phyloP scores from a whole-genome alignment of 495 filamentous ascomycete species.

The Coniosporium apollinis region DNA sequence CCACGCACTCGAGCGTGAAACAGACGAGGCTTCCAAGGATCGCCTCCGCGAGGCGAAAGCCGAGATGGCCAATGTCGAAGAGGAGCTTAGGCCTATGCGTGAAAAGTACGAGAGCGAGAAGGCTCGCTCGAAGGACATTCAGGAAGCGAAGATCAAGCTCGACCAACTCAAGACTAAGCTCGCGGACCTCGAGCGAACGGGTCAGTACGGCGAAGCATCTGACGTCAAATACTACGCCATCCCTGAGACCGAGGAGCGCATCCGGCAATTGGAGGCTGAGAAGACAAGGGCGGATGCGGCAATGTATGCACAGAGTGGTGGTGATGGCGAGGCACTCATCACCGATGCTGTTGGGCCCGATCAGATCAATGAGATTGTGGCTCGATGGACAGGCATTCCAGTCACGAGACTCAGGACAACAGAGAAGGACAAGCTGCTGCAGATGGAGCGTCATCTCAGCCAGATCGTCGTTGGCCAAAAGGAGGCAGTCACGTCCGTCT shows the following conservation, averaged over 20 bases:
- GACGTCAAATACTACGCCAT: constrained; percentile 96
- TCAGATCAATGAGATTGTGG: constrained; percentile 98
- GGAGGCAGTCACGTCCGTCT: constrained; percentile 85
- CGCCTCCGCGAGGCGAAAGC: constrained; percentile 69
- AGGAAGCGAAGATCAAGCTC: constrained; percentile 91
- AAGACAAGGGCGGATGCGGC: constrained; percentile 64
- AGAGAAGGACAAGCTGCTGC: constrained; percentile 89
- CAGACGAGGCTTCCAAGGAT: constrained; percentile 76
- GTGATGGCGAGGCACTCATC: constrained; percentile 46
- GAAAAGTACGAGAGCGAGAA: constrained; percentile 94
- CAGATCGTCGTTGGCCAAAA: constrained; percentile 84
- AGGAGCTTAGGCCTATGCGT: constrained; percentile 78
- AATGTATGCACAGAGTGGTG: constrained; percentile 38
- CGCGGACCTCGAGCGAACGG: constrained; percentile 74
- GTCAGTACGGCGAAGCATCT: constrained; percentile 66
- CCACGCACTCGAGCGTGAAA: constrained; percentile 80
- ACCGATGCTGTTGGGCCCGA: constrained; percentile 91
- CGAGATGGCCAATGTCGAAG: constrained; percentile 78
- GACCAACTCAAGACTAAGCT: constrained; percentile 75
- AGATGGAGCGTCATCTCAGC: constrained; percentile 76
- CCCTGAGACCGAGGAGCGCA: constrained; percentile 68
- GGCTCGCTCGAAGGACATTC: constrained; percentile 70
- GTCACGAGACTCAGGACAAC: constrained; percentile 84
- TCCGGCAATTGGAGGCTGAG: constrained; percentile 62
- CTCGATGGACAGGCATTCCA: constrained; percentile 90